Conservation (phyloP, 306 rosid species). For the Sindora glabra region DNA sequence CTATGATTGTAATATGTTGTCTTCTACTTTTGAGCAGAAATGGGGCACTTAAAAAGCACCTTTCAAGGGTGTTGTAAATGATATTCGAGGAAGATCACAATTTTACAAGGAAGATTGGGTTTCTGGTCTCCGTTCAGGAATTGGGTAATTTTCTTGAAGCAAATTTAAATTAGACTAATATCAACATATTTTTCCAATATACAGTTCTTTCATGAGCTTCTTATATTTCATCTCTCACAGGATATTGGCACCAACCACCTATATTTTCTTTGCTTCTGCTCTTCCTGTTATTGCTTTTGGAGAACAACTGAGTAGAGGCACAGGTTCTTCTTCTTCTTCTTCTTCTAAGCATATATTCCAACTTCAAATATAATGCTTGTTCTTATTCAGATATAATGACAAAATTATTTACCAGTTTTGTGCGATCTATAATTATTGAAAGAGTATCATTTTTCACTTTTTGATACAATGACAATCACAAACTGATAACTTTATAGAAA, state of each 20-base stretch:
- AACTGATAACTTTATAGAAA: no score
- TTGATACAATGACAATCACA: no score
- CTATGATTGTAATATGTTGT: no score
- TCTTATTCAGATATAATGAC: no score
- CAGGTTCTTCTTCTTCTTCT: slow-evolving; percentile 38
- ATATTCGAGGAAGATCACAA: slow-evolving; percentile 51
- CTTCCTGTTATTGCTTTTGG: slow-evolving; percentile 83
- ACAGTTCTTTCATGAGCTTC: background rate
- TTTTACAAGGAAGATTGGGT: slow-evolving; percentile 75
- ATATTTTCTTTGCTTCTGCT: slow-evolving; percentile 80
- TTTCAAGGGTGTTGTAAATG: slow-evolving; percentile 53
- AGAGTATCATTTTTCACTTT: no score
- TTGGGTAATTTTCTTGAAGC: slow-evolving; percentile 30
- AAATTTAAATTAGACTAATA: background rate
- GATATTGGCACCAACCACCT: slow-evolving; percentile 69
- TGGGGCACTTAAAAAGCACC: slow-evolving; percentile 52
- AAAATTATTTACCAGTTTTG: no score
- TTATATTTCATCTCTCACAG: slow-evolving; percentile 19
- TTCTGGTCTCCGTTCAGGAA: slow-evolving; percentile 50
- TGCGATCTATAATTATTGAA: no score
- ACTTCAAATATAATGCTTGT: no score
- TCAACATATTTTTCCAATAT: background rate
- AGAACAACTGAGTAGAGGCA: slow-evolving; percentile 55
- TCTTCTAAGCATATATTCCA: no score
- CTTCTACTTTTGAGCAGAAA: slow-evolving; percentile 11